Evolutionary conservation across 2,329 filamentous ascomycete genomes (phyloP).

Genomic region (Magnaporthiopsis poae): DNA sequence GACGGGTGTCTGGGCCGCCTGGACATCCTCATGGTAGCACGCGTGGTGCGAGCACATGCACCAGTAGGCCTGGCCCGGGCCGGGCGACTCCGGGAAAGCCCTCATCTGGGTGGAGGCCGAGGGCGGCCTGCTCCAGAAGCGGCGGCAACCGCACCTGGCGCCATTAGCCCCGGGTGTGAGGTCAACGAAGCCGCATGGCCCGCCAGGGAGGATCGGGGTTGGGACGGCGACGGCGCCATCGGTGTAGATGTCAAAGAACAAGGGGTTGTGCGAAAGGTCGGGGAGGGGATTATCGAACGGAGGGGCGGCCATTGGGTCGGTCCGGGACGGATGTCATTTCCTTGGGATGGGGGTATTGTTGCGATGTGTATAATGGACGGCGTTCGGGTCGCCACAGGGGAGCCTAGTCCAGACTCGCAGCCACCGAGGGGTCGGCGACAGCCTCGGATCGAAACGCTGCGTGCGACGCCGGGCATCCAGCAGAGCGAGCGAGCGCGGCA

Average conservation of each 20-base stretch:
- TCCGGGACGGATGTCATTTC: too few species aligned
- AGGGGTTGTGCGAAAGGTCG: constrained; percentile 27
- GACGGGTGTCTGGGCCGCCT: constrained; percentile 17
- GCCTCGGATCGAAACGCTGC: too few species aligned
- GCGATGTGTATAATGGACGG: too few species aligned
- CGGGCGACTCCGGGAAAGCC: constrained; percentile 21
- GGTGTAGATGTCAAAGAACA: constrained; percentile 45
- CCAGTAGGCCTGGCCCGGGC: constrained; percentile 36
- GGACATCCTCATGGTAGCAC: constrained; percentile 47
- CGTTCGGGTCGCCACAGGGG: too few species aligned
- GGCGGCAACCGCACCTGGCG: constrained; percentile 48
- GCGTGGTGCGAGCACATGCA: constrained; percentile 57
- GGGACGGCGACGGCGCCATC: constrained; percentile 27
- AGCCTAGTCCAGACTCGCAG: too few species aligned
- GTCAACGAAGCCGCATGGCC: constrained; percentile 50
- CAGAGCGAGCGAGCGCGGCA: too few species aligned
- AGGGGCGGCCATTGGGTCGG: constrained; percentile 40
- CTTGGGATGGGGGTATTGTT: too few species aligned
- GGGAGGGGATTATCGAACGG: constrained; percentile 35
- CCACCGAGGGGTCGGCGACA: too few species aligned
- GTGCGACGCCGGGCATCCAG: too few species aligned
- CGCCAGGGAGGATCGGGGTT: constrained; percentile 33
- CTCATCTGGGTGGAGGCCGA: constrained; percentile 16
- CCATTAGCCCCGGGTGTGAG: constrained; percentile 41
- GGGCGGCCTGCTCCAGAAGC: constrained; percentile 44